These are phyloP conservation scores for Anthracocystis setariae DNA, from an alignment of 1,284 basidiomycete genomes.

Conservation along the genomic window DNA sequence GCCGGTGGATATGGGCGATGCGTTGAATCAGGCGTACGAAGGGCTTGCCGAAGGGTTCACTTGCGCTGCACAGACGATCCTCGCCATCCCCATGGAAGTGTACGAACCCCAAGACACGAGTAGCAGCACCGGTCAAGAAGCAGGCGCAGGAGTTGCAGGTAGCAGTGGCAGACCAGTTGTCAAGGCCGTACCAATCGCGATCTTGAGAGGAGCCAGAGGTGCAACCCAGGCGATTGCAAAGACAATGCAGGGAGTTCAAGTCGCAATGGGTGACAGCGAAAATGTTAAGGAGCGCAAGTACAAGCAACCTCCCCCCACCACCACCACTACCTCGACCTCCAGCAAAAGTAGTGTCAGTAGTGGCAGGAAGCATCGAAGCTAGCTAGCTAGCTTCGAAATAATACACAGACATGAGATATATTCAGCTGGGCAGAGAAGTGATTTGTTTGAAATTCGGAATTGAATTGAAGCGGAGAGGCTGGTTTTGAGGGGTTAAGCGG, in stretches of 20 bases:
- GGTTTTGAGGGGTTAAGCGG: no score
- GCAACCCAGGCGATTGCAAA: constrained; percentile 95
- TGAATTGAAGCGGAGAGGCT: no score
- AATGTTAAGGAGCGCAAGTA: constrained; percentile 55
- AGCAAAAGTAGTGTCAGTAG: no score
- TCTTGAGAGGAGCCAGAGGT: constrained; percentile 94
- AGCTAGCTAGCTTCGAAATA: no score
- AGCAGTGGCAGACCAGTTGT: constrained; percentile 76
- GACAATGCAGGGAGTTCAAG: constrained; percentile 89
- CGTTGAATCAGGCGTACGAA: constrained; percentile 87
- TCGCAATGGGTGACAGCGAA: constrained; percentile 70
- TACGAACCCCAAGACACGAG: constrained; percentile 79
- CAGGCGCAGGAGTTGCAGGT: no score
- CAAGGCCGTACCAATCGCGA: constrained; percentile 93
- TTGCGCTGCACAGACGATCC: constrained; percentile 94
- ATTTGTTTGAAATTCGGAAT: no score
- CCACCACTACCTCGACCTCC: no score
- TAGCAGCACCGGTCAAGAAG: constrained; percentile 18
- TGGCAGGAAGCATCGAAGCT: not conserved
- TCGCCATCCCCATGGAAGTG: constrained; percentile 98
- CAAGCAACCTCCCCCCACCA: constrained; percentile 29
- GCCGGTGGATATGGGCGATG: constrained; percentile 83
- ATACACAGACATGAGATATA: no score
- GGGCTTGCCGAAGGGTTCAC: constrained; percentile 77
- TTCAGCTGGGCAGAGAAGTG: no score